Conservation (phyloP, 164 flowering plant genomes). For the Sedum album region DNA sequence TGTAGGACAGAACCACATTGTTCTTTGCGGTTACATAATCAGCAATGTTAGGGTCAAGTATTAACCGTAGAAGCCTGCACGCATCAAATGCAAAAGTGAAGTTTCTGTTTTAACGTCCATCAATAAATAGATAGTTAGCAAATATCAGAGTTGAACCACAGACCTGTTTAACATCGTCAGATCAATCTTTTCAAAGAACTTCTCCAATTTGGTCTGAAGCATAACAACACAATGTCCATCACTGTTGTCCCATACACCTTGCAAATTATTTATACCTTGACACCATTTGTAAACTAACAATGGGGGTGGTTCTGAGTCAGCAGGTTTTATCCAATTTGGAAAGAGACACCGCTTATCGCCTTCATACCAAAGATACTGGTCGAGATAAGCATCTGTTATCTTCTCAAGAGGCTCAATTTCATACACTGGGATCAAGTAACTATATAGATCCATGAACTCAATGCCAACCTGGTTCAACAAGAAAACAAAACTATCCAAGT, state of each 20-base stretch:
- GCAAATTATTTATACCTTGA: conserved; percentile 96
- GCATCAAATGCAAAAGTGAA: not conserved
- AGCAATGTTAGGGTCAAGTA: conserved; percentile 97
- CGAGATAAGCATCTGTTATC: too few relatives aligned
- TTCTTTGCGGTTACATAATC: conserved; percentile 99
- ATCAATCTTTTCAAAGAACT: conserved; percentile 97
- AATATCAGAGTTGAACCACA: not conserved
- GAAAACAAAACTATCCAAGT: too few relatives aligned
- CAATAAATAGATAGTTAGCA: not conserved
- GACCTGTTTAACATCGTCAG: conserved; percentile 95
- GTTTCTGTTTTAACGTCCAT: not conserved
- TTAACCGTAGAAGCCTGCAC: conserved; percentile 84
- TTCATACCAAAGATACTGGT: too few relatives aligned
- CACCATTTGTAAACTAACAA: conserved; percentile 98
- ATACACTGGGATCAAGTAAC: too few relatives aligned
- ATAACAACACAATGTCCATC: conserved; percentile 99
- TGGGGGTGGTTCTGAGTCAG: conserved; percentile 99
- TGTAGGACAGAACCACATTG: conserved; percentile 93
- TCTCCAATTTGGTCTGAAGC: conserved; percentile 98
- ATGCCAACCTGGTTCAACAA: conserved; percentile 73
- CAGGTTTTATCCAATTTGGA: too few relatives aligned
- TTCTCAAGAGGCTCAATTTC: too few relatives aligned
- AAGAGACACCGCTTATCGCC: too few relatives aligned
- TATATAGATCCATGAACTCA: conserved; percentile 99
- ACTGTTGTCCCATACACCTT: conserved; percentile 94